Base-by-base conservation (phyloP, 345 rosid genomes). In the Cochlearia excelsa region DNA sequence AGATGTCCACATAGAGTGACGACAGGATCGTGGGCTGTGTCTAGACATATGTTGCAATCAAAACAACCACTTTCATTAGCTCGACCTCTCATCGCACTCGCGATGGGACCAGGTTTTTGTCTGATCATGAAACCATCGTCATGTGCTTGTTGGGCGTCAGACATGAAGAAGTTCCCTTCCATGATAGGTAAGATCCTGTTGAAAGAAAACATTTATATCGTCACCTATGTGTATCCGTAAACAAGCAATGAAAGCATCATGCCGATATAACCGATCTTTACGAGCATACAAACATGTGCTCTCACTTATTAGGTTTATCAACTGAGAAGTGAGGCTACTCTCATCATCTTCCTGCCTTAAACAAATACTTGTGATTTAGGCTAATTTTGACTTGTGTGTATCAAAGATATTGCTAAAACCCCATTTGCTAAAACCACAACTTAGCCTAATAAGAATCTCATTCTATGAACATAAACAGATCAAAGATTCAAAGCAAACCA, bases 1-100 rank as follows among this genome's bases (percentile, higher is more conserved):
- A 89, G 75, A 58, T 89, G 97, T 38, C 97, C 97, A 30, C 97
- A 86, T 49, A 82, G 89, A 26, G 95, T 89, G 51, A 89, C 86
- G 0, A 89, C 86, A 0, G 97, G 97, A 29, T 89, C 97, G 28
- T 57, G 72, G 0, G 90, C 95, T 1, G 77, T 77, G 9, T 89
- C 86, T 3, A 89, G 77, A 70, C 95, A 89, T 1, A 89, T 89
- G 50, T 84, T 89, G 79, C 97, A 89, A 38, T 86, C 84, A 9
- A 82, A 84, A 66, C 75, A 69, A 7, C 84, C 84, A 10, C 52
- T 65, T 31, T 66, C 74, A 9, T 73, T 46, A 3, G 70, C 68
- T 54, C 34, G 73, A 11, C 3, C 34, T 45, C 48, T 59, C 5
- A 38, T 44, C 6, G 81, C 7, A 30, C 42, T 52, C 0, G 72